phyloP scores from a whole-genome alignment of 176 grass and related monocot genomes.

The Cenchrus fungigraminus region DNA sequence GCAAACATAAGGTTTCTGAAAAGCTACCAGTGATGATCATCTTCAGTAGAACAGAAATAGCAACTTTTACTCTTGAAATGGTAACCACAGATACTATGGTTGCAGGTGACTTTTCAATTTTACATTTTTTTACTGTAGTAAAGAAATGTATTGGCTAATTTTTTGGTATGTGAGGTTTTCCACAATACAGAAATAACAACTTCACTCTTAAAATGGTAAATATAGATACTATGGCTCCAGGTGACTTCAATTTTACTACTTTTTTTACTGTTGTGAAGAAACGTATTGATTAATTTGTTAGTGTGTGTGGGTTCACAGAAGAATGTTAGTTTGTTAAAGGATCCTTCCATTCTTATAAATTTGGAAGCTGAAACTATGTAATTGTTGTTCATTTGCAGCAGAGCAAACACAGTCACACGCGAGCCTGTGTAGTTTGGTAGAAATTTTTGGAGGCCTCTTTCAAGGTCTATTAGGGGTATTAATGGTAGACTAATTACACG shows the following conservation, averaged over 20 bases:
- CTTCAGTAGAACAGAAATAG: conserved; percentile 4
- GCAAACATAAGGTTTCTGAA: conserved; percentile 30
- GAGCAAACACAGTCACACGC: not conserved
- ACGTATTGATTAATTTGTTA: conserved; percentile 4
- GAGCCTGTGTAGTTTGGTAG: too few relatives aligned
- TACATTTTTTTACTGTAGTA: not conserved
- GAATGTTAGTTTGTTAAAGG: not conserved
- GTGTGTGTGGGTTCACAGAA: not conserved
- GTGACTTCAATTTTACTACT: not conserved
- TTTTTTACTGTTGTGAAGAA: not conserved
- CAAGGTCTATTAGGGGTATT: too few relatives aligned
- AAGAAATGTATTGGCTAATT: not conserved
- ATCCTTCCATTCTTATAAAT: conserved; percentile 7
- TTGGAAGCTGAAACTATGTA: not conserved
- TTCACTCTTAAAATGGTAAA: not conserved
- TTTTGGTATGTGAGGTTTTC: not conserved
- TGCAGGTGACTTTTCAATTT: not conserved
- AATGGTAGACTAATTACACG: too few relatives aligned
- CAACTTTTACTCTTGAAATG: not conserved
- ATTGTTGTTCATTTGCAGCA: not conserved
- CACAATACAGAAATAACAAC: conserved; percentile 8
- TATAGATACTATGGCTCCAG: not conserved
- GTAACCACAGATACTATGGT: not conserved
- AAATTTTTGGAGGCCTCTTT: too few relatives aligned
- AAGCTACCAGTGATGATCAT: conserved; percentile 1